Evolutionary conservation across 257 asterid genomes (phyloP).

Genomic region (Galeopsis tetrahit): DNA sequence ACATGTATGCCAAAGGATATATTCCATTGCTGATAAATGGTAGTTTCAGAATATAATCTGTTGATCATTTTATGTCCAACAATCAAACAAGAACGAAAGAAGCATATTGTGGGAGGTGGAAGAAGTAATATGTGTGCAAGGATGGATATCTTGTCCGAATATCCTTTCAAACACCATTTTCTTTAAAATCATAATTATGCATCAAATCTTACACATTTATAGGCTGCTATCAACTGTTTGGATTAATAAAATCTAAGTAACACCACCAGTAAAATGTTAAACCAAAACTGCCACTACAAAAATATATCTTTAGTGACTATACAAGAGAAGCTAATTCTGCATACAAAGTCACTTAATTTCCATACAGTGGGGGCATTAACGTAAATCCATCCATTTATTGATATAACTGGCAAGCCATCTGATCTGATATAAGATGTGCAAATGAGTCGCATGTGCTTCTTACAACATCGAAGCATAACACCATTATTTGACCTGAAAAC

Average conservation of each 20-base stretch:
- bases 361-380: constrained; percentile 8
- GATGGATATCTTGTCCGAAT: not conserved
- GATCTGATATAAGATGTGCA: constrained; percentile 3
- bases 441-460: not conserved
- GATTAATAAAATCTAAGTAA: not conserved
- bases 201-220: not conserved
- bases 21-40: not conserved
- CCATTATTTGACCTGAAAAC: constrained; percentile 20
- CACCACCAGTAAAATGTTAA: constrained; percentile 21
- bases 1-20: not conserved
- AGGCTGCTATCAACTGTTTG: not conserved
- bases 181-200: not conserved
- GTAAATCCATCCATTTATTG: constrained; percentile 1
- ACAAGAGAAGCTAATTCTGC: constrained; percentile 23
- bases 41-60: constrained; percentile 7
- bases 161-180: not conserved
- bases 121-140: not conserved
- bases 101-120: not conserved
- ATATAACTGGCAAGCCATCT: constrained; percentile 18
- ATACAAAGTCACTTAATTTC: constrained; percentile 1
- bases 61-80: not conserved
- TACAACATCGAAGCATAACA: constrained; percentile 17
- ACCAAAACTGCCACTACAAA: constrained; percentile 1
- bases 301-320: not conserved
- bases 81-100: not conserved